Percentiles rank a stretch among this genome's conserved stretches.
phyloP scores from a whole-genome alignment of 768 basidiomycete species.

The Mycena metata region DNA sequence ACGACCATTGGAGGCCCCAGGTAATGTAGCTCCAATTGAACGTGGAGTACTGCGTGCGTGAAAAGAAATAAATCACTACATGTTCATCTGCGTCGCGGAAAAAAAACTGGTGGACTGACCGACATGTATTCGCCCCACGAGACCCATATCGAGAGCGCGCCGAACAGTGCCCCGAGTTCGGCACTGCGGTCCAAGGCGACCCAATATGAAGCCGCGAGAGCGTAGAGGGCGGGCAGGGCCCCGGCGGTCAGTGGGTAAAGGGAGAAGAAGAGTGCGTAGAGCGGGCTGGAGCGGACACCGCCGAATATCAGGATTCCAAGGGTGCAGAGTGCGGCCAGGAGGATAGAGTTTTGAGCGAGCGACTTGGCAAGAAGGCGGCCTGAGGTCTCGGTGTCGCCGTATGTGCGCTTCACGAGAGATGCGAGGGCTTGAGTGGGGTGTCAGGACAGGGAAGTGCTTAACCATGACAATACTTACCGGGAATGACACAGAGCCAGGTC shows the following conservation, averaged over 20 bases:
- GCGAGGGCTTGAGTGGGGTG: conserved; percentile 5
- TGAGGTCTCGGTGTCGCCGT: conserved; percentile 9
- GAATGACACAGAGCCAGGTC: conserved; percentile 8
- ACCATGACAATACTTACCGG: neutral
- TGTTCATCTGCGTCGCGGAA: neutral
- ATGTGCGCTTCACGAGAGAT: neutral
- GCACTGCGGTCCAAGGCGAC: neutral
- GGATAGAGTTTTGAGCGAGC: conserved; percentile 18
- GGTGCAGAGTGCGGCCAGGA: conserved; percentile 1
- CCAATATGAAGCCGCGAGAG: conserved; percentile 24
- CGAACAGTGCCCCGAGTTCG: conserved; percentile 24
- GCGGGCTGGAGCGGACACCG: neutral
- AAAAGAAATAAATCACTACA: neutral
- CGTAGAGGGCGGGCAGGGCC: conserved; percentile 25
- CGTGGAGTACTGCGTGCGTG: neutral
- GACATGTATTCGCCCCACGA: conserved; percentile 13
- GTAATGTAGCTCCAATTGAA: neutral
- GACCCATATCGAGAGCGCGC: conserved; percentile 23
- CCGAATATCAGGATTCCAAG: conserved; percentile 21
- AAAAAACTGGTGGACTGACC: conserved; percentile 3
- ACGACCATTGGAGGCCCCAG: conserved; percentile 2
- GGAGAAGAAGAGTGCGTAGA: conserved; percentile 20
- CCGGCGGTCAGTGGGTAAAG: conserved; percentile 19
- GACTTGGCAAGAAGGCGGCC: conserved; percentile 6
- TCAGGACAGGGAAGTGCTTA: neutral